Base-by-base conservation (phyloP, 2,329 filamentous ascomycete genomes). In the Colletotrichum eleusines region DNA sequence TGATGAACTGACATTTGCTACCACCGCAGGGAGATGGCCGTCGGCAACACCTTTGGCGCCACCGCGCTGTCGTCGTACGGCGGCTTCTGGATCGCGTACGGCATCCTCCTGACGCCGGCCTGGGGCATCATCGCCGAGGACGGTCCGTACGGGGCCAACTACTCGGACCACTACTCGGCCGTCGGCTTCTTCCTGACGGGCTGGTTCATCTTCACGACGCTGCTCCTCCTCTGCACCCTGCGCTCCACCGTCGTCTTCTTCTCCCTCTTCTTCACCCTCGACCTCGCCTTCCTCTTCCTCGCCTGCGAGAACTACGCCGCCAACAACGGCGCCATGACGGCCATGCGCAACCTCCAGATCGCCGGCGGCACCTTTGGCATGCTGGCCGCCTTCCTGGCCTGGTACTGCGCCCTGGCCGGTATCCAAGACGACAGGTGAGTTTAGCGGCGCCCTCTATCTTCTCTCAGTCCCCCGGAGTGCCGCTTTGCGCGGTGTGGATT, bases 371-470 rank as follows among this genome's bases (percentile, higher is more conserved):
- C 90, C 72, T 95, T 96, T 78, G 94, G 94, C n/a, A 86, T 96
- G 72, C 76, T 96, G 8, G 90, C 93, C 1, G 92, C 93, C 0
- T 96, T 97, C 78, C 78, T 93, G 66, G 93, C 94, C 5, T 97
- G 94, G 94, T 97, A 95, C 82, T 94, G 94, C 77, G 93, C 94
- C 46, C 85, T 95, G 71, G 92, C 93, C 63, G 93, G 93, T 88
- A 89, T 96, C 69, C 91, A 92, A 72, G 93, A 96, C 76, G 86
- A 83, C 79, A 89, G 87, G 89, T 90, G 79, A 76, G 86, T 82
- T 67, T n/a, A 2, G 5, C 11, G 20, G 6, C 5, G 16, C 11
- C 40, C 20, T 14, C 26, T 26, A 9, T 18, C 23, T 8, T 31
- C 65, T 40, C 48, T 46, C 40, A 9, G 9, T 28, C 18, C 50